Evolutionary conservation across 2,329 filamentous ascomycete species (phyloP).

Genomic region (Orbilia ellipsospora): DNA sequence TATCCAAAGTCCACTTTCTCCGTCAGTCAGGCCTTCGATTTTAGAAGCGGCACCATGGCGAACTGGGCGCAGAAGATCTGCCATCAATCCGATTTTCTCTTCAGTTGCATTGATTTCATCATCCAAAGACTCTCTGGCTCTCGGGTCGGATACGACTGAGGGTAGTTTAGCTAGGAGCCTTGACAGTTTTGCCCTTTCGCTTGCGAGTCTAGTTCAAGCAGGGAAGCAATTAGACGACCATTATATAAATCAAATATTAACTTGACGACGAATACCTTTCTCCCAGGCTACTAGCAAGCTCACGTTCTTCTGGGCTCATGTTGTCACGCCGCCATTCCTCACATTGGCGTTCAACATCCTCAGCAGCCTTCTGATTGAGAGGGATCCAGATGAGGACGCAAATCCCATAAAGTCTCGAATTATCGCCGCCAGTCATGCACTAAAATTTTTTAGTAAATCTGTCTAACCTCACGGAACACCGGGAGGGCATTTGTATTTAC

Average conservation of each 20-base stretch:
- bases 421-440: constrained; percentile 94
- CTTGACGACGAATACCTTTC: constrained; percentile 66
- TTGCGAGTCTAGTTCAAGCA: constrained; percentile 71
- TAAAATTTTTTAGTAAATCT: constrained; percentile 45
- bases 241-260: neutral
- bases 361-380: constrained; percentile 81
- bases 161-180: constrained; percentile 86
- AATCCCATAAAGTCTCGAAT: constrained; percentile 89
- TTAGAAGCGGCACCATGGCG: constrained; percentile 94
- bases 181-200: constrained; percentile 88
- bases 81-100: constrained; percentile 97
- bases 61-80: constrained; percentile 90
- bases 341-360: constrained; percentile 82
- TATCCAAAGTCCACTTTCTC: constrained; percentile 95
- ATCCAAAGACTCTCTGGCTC: constrained; percentile 83
- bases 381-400: constrained; percentile 94
- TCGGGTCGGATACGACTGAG: constrained; percentile 80
- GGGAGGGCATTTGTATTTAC: constrained; percentile 51
- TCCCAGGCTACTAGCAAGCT: constrained; percentile 89
- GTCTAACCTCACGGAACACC: constrained; percentile 6
- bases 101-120: constrained; percentile 96
- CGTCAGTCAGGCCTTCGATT: constrained; percentile 94
- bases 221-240: too few species aligned
- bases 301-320: constrained; percentile 90
- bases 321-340: constrained; percentile 86